Percentiles rank a stretch among this genome's conserved stretches.
phyloP scores from a whole-genome alignment of 805 yeast species.

The Blastobotrys terrestris region DNA sequence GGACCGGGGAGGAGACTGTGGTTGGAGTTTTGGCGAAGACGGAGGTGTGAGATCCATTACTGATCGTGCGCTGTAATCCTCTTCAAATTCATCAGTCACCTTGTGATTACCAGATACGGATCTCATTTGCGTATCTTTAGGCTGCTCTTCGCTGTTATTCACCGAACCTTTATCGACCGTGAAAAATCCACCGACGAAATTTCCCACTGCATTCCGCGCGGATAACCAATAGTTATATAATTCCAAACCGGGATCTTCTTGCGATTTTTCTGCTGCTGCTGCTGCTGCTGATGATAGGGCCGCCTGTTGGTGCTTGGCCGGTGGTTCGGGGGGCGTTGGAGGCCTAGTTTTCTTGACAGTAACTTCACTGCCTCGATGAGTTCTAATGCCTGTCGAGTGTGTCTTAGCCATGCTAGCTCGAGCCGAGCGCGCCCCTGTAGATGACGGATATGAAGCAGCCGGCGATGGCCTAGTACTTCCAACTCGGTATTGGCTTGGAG shows the following conservation, averaged over 20 bases:
- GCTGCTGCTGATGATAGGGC: not conserved
- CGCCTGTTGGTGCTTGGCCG: too few relatives aligned
- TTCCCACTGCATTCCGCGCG: not conserved
- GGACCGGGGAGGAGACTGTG: not conserved
- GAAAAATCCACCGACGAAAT: not conserved
- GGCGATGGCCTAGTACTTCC: not conserved
- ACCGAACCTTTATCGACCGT: not conserved
- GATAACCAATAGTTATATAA: constrained; percentile 8
- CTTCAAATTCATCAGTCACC: not conserved
- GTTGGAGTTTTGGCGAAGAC: not conserved
- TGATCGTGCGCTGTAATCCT: not conserved
- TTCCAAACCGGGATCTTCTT: constrained; percentile 3
- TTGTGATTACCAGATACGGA: not conserved
- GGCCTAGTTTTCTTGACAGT: not conserved
- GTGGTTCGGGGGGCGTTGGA: not conserved
- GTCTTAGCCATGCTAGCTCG: not conserved
- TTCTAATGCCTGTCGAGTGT: not conserved
- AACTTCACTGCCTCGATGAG: not conserved
- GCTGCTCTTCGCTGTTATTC: not conserved
- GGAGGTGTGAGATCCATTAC: not conserved
- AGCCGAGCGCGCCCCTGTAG: not conserved
- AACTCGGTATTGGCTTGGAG: not conserved
- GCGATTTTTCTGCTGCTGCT: not conserved
- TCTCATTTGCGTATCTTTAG: not conserved
- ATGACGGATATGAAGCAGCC: not conserved